These are phyloP conservation scores for Cladosporium sp. DNA, from an alignment of 2,329 filamentous ascomycete species.

Conservation along the genomic window DNA sequence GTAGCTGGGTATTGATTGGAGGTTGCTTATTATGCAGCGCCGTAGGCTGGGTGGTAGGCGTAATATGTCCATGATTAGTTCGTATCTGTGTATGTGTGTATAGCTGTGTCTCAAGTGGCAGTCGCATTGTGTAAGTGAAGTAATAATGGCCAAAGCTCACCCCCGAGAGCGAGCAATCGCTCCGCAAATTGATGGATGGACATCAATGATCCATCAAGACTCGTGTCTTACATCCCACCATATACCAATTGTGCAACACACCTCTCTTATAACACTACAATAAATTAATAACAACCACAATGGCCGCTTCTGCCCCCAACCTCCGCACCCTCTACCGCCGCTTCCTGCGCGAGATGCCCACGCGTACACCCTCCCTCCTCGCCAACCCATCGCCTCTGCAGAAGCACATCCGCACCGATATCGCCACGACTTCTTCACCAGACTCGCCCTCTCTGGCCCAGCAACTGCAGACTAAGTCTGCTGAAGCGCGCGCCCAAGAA, in stretches of 20 bases:
- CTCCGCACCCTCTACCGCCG: slow-evolving; percentile 82
- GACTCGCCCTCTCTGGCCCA: slow-evolving; percentile 40
- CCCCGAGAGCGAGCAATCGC: not conserved
- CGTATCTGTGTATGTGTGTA: not conserved
- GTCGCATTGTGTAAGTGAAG: slow-evolving; percentile 17
- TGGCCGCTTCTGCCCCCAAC: slow-evolving; percentile 43
- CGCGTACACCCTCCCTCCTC: slow-evolving; percentile 56
- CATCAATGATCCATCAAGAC: slow-evolving; percentile 3
- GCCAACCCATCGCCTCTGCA: slow-evolving; percentile 68
- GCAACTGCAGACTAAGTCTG: slow-evolving; percentile 14
- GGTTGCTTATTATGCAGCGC: not conserved
- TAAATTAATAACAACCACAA: slow-evolving; percentile 22
- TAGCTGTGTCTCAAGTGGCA: not conserved
- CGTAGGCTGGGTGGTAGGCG: slow-evolving; percentile 26
- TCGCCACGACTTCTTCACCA: slow-evolving; percentile 43
- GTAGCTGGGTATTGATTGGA: not conserved
- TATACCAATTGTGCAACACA: not conserved
- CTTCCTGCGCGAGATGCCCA: slow-evolving; percentile 84
- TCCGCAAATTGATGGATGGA: slow-evolving; percentile 5
- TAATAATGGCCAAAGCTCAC: slow-evolving; percentile 16
- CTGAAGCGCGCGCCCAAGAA: slow-evolving; percentile 43
- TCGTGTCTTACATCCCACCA: not conserved
- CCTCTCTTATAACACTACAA: not conserved
- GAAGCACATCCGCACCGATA: slow-evolving; percentile 64
- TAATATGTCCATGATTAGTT: slow-evolving; percentile 28